Conservation (phyloP, 2,329 filamentous ascomycete genomes). For the Neonectria sp. region DNA sequence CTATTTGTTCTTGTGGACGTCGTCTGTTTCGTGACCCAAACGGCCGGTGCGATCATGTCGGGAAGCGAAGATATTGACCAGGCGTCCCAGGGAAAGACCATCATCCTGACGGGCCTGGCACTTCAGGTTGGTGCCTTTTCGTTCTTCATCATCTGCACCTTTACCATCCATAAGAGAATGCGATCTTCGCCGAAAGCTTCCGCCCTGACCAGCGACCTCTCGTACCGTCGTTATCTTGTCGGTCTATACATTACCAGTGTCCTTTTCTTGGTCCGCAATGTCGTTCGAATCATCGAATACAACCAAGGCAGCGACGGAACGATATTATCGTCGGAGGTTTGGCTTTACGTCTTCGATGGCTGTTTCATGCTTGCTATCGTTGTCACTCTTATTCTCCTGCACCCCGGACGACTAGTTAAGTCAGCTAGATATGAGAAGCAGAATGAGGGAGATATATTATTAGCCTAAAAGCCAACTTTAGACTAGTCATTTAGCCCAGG, state of each 20-base stretch:
- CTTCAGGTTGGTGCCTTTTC: constrained; percentile 66
- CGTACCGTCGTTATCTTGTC: constrained; percentile 49
- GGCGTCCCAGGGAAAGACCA: constrained; percentile 34
- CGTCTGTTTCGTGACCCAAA: constrained; percentile 59
- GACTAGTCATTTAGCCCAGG: too few relatives aligned
- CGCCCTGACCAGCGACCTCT: not conserved
- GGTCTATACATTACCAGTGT: constrained; percentile 59
- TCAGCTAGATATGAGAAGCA: not conserved
- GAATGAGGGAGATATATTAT: not conserved
- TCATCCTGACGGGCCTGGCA: constrained; percentile 56
- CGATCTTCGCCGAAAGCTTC: constrained; percentile 14
- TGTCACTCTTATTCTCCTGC: constrained; percentile 32
- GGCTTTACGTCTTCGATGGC: constrained; percentile 56
- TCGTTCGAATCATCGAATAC: constrained; percentile 66
- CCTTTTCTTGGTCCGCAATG: constrained; percentile 63
- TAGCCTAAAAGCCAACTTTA: not conserved
- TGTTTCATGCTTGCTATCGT: constrained; percentile 45
- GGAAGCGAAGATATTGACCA: constrained; percentile 35
- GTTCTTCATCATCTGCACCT: constrained; percentile 61
- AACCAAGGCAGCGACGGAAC: constrained; percentile 58
- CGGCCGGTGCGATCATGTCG: constrained; percentile 50
- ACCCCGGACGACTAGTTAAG: constrained; percentile 33
- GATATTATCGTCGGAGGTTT: constrained; percentile 62
- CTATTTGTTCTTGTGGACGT: constrained; percentile 63
- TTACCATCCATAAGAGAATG: constrained; percentile 61